phyloP scores from a whole-genome alignment of 2,329 filamentous ascomycete species.

The Dothideomycetes sp. region DNA sequence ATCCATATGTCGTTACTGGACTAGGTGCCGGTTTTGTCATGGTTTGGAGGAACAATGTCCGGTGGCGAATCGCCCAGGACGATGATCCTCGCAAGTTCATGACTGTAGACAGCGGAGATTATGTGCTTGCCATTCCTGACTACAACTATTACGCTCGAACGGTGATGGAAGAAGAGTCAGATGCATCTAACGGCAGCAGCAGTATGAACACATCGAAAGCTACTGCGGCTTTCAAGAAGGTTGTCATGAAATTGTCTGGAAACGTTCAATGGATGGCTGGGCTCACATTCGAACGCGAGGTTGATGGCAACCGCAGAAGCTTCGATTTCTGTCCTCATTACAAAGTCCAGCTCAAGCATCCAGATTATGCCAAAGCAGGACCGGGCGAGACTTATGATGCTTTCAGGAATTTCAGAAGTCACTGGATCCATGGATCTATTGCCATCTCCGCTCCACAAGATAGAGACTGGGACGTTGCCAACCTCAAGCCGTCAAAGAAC shows the following conservation, averaged over 20 bases:
- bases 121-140: conserved; percentile 87
- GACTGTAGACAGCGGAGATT: conserved; percentile 91
- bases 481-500: conserved; percentile 67
- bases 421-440: conserved; percentile 92
- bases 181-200: conserved; percentile 48
- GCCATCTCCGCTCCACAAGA: conserved; percentile 80
- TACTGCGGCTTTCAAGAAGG: conserved; percentile 89
- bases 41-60: conserved; percentile 95
- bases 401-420: conserved; percentile 91
- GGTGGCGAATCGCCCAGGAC: conserved; percentile 73
- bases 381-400: conserved; percentile 65
- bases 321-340: conserved; percentile 93
- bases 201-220: conserved; percentile 58
- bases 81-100: conserved; percentile 89
- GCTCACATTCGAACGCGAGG: conserved; percentile 80
- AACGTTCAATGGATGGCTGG: conserved; percentile 90
- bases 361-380: conserved; percentile 56
- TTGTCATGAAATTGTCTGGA: conserved; percentile 95
- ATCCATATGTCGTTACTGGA: conserved; percentile 88
- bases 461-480: conserved; percentile 73
- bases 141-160: conserved; percentile 80
- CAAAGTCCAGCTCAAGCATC: conserved; percentile 75
- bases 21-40: conserved; percentile 92
- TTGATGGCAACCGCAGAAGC: conserved; percentile 61
- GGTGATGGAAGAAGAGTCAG: conserved; percentile 36